Percentiles rank a stretch among this genome's conserved stretches.
These are phyloP conservation scores for Rutstroemia sydowiana DNA, from an alignment of 2,329 filamentous ascomycete species.

Conservation along the genomic window DNA sequence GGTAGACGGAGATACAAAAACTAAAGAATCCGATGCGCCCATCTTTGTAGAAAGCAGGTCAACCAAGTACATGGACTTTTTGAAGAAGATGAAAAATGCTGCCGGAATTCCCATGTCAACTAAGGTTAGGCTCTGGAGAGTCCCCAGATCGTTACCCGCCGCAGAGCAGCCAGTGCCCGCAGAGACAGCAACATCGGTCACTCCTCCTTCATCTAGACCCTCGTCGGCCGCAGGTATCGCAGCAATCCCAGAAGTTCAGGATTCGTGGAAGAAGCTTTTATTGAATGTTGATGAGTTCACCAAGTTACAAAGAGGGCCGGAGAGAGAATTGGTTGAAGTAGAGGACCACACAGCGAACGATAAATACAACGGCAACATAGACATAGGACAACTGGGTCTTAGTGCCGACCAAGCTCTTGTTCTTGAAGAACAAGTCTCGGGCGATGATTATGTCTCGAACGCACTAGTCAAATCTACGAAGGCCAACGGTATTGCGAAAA, in stretches of 20 bases:
- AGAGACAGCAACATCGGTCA: slow-evolving; percentile 33
- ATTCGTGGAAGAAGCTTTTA: slow-evolving; percentile 38
- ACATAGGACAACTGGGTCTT: slow-evolving; percentile 59
- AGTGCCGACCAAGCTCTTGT: slow-evolving; percentile 69
- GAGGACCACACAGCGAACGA: slow-evolving; percentile 64
- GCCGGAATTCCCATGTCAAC: slow-evolving; percentile 59
- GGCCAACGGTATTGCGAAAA: slow-evolving; percentile 15
- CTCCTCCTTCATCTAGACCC: slow-evolving; percentile 30
- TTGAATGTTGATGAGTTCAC: slow-evolving; percentile 51
- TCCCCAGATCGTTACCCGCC: slow-evolving; percentile 23
- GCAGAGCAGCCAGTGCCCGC: slow-evolving; percentile 29
- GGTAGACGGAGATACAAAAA: slow-evolving; percentile 52
- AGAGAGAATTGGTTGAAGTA: slow-evolving; percentile 56
- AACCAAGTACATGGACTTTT: slow-evolving; percentile 64
- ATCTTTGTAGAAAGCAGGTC: slow-evolving; percentile 65
- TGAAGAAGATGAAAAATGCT: slow-evolving; percentile 64
- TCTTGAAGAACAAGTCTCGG: slow-evolving; percentile 69
- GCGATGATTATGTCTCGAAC: slow-evolving; percentile 51
- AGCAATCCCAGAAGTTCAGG: slow-evolving; percentile 22
- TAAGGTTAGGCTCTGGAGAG: slow-evolving; percentile 59
- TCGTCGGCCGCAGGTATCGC: slow-evolving; percentile 21
- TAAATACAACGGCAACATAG: slow-evolving; percentile 70
- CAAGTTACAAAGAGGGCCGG: slow-evolving; percentile 51
- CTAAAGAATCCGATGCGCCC: slow-evolving; percentile 53
- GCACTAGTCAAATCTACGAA: slow-evolving; percentile 21